Evolutionary conservation across 1,139 yeast species (phyloP).

Genomic region (Nakaseomyces nivariensis): DNA sequence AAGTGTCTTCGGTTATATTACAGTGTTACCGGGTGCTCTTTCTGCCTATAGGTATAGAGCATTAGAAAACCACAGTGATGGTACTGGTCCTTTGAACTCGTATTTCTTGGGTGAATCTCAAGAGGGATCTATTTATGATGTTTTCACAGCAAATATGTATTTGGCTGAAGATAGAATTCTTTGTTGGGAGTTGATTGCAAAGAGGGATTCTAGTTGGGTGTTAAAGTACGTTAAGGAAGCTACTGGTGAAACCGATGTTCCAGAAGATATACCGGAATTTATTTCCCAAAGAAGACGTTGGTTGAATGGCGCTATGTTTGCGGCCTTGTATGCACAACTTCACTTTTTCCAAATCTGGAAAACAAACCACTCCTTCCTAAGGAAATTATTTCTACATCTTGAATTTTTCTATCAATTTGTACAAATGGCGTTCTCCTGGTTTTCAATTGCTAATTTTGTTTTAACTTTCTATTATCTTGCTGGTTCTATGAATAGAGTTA

Average conservation of each 20-base stretch:
- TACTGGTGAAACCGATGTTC: constrained; percentile 96
- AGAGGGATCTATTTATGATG: constrained; percentile 50
- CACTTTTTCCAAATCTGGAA: constrained; percentile 75
- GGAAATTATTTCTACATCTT: constrained; percentile 71
- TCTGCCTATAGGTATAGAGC: constrained; percentile 93
- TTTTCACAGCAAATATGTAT: constrained; percentile 94
- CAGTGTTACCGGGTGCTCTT: constrained; percentile 92
- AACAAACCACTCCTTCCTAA: constrained; percentile 68
- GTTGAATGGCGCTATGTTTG: constrained; percentile 96
- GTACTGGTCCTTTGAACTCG: constrained; percentile 82
- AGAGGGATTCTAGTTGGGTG: constrained; percentile 80
- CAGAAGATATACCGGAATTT: constrained; percentile 82
- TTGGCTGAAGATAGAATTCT: constrained; percentile 93
- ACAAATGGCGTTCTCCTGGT: constrained; percentile 72
- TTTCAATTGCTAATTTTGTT: constrained; percentile 82
- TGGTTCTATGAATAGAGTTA: constrained; percentile 55
- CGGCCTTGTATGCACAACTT: constrained; percentile 79
- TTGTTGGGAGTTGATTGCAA: constrained; percentile 95
- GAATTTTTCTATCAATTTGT: constrained; percentile 79
- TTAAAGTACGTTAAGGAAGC: constrained; percentile 88
- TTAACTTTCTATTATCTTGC: constrained; percentile 87
- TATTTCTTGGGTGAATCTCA: constrained; percentile 84
- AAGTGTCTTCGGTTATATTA: constrained; percentile 83
- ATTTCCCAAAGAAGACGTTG: constrained; percentile 94
- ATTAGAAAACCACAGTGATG: constrained; percentile 71